Evolutionary conservation across 1,284 basidiomycete species (phyloP).

Genomic region (Trichosporon coremiiforme): DNA sequence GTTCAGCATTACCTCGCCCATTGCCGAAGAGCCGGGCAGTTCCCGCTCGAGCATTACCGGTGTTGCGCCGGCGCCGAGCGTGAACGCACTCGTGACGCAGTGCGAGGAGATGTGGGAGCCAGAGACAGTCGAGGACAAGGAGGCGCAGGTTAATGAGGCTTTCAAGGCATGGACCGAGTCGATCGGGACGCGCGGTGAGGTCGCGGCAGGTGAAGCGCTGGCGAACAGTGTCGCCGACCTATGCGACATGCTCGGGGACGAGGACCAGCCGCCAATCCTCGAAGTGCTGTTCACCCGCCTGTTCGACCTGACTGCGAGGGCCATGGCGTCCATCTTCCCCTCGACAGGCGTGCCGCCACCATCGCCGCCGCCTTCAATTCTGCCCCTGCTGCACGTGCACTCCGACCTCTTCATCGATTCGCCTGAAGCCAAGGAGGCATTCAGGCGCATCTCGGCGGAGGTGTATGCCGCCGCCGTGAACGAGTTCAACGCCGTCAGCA

Average conservation of each 20-base stretch:
- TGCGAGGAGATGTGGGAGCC: conserved; percentile 53
- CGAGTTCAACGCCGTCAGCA: conserved; percentile 49
- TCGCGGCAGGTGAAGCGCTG: conserved; percentile 26
- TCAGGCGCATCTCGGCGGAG: conserved; percentile 45
- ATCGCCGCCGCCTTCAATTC: conserved; percentile 40
- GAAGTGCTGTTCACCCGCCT: conserved; percentile 35
- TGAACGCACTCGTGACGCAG: conserved; percentile 39
- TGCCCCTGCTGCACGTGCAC: conserved; percentile 41
- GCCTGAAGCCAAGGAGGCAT: conserved; percentile 21
- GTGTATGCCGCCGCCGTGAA: conserved; percentile 47
- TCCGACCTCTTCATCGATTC: conserved; percentile 35
- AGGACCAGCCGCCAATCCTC: conserved; percentile 35
- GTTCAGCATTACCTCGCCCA: background rate
- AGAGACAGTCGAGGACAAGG: conserved; percentile 39
- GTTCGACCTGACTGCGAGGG: conserved; percentile 31
- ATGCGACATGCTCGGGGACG: conserved; percentile 24
- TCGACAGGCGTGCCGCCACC: conserved; percentile 36
- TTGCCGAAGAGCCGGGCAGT: background rate
- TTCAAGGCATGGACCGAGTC: conserved; percentile 42
- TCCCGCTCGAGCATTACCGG: background rate
- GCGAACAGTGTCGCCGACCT: conserved; percentile 38
- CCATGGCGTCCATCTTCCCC: conserved; percentile 43
- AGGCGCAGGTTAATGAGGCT: conserved; percentile 43
- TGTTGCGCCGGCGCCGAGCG: background rate
- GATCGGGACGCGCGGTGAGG: conserved; percentile 39